Evolutionary conservation across 805 yeast genomes (phyloP), one percentile per base, ranked within the genome.

Genomic region (Wickerhamiella spandovensis): DNA sequence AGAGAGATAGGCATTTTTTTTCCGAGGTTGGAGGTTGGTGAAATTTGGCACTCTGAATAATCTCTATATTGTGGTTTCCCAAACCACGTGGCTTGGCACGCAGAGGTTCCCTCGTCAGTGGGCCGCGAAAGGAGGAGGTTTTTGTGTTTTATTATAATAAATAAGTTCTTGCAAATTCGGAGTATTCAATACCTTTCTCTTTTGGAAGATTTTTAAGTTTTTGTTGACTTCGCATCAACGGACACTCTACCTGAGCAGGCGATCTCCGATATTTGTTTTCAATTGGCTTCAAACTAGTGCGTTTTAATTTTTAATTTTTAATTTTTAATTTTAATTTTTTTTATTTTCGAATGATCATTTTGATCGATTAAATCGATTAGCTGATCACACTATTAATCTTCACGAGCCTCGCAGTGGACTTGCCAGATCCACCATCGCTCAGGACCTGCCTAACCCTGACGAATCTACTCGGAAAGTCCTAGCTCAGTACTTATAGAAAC

Each of bases 1-100:
- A 87, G 73, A 53, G 78, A 77, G 72, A 69, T 82, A 45, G 83
- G 50, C 49, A 46, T 49, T 24, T 10, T 18, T 25, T 5, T 5
- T 5, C 2, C 15, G 35, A 6, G 24, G 42, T 21, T 44, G 42
- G 24, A n/a, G n/a, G n/a, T 22, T 21, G 12, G 43, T 22, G 35
- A 15, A 21, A 21, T 9, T 35, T 37, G 18, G 13, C 20, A 17
- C n/a, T 13, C 10, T 18, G 43, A 39, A n/a, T 21, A 39, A 20
- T 18, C 18, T 23, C 43, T 8, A 3, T 39, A 20, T 20, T 39
- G 24, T 39, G 24, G 24, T 18, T n/a, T 18, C 43, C 42, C 22
- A 35, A 35, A n/a, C 39, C 21, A 37, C 20, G 41, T 20, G 43
- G 4, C 24, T 39, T 39, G 22, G 22, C 43, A 39, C 21, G 43